Evolutionary conservation across 148 eudicot genomes (phyloP), one percentile per base, ranked within the genome.

Genomic region (Persicaria maculosa): DNA sequence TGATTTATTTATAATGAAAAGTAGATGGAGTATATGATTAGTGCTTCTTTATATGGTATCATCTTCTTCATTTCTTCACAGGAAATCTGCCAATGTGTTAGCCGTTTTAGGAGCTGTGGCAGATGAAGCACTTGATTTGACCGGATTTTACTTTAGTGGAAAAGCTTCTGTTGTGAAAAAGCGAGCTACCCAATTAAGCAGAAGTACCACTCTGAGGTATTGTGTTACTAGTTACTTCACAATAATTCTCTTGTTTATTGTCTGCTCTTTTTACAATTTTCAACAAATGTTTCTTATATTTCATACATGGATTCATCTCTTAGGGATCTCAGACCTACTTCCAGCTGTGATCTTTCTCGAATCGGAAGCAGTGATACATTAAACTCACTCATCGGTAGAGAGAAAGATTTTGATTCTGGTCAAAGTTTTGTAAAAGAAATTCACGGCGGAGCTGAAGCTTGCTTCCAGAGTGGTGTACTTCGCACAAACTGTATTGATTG

Each of bases 401-500:
- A 88, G 16, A 84, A 55, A 53, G 88, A 85, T 68, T 69, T 73
- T 70, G 90, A 83, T 79, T 52, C 31, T 68, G 76, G 75, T 64
- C 86, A 86, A 80, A 84, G 50, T 16, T 62, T 53, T 75, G 72
- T 50, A 58, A 90, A 83, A 50, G 84, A 79, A 36, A 79, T 72
- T 76, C 71, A 78, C 80, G 81, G 79, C 76, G 80, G 78, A 53
- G 68, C 77, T 16, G 84, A 84, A 73, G 90, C 93, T 75, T 82
- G 61, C 76, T 90, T 87, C 68, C 97, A 96, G 79, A 87, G 88
- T 77, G 99, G 99, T 72, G 97, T 92, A 72, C 77, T 96, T 76
- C 96, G 99, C 50, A 92, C 99, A 20, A 96, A 96, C 78, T 96
- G 99, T 87, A 92, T 96, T 68, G 97, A 96, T 57, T 96, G 97